Evolutionary conservation across 139 green algal genomes (phyloP).

Genomic region (Dunaliella primolecta): DNA sequence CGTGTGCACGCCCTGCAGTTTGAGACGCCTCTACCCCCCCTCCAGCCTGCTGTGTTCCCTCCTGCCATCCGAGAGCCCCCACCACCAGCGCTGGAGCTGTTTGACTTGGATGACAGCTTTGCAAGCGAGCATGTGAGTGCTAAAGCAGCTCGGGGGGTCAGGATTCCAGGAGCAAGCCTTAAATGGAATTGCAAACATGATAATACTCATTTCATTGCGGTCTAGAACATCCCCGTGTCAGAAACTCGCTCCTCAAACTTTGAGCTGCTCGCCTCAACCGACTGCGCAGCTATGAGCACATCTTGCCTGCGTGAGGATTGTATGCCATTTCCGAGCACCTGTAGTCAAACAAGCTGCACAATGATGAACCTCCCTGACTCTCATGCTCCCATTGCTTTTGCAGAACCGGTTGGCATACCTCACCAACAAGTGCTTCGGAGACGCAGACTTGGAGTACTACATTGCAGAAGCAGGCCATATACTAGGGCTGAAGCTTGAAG

Average conservation of each 20-base stretch:
- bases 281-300: too few species aligned
- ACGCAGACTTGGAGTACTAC: constrained; percentile 73
- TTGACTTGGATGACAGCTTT: constrained; percentile 84
- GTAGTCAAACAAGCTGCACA: too few species aligned
- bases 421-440: constrained; percentile 67
- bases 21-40: constrained; percentile 73
- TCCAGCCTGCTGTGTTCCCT: constrained; percentile 80
- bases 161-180: too few species aligned
- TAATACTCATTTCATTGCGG: too few species aligned
- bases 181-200: too few species aligned
- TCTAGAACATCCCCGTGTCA: too few species aligned
- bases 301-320: too few species aligned
- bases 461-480: constrained; percentile 62
- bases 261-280: too few species aligned
- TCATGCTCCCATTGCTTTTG: too few species aligned
- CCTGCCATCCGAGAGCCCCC: constrained; percentile 69
- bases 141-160: background rate
- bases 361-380: too few species aligned
- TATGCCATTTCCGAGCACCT: too few species aligned
- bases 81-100: constrained; percentile 78
- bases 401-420: constrained; percentile 66
- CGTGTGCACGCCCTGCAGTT: constrained; percentile 38
- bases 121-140: constrained; percentile 57
- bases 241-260: too few species aligned
- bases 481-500: constrained; percentile 49